Percentiles rank a stretch among this genome's conserved stretches.
phyloP scores from a whole-genome alignment of 2,329 filamentous ascomycete species.

The Venturia asperata region DNA sequence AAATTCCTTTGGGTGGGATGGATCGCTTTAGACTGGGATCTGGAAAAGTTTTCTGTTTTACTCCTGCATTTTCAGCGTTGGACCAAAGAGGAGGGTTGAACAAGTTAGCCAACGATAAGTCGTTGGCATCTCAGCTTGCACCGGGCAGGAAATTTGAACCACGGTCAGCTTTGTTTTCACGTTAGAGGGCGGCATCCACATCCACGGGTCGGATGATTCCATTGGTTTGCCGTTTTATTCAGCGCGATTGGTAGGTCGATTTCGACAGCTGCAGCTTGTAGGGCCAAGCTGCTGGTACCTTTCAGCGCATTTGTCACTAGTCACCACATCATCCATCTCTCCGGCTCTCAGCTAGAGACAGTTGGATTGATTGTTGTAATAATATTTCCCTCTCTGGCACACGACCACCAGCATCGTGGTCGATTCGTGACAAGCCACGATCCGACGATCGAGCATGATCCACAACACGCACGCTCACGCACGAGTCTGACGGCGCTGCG shows the following conservation, averaged over 20 bases:
- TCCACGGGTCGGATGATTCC: neutral
- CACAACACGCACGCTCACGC: neutral
- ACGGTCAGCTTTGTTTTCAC: neutral
- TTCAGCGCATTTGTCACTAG: conserved; percentile 12
- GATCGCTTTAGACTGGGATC: neutral
- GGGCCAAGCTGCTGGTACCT: conserved; percentile 1
- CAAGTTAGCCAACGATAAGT: neutral
- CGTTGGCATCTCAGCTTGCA: conserved; percentile 1
- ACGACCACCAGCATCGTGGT: neutral
- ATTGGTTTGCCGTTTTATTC: neutral
- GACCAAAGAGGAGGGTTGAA: neutral
- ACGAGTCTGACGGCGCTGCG: neutral
- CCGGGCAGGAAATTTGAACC: neutral
- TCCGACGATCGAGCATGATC: neutral
- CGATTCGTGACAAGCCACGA: conserved; percentile 9
- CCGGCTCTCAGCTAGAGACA: neutral
- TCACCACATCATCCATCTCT: conserved; percentile 10
- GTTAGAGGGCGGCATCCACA: conserved; percentile 1
- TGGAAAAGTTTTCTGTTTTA: conserved; percentile 13
- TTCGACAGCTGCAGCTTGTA: conserved; percentile 3
- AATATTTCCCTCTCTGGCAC: neutral
- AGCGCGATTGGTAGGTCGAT: neutral
- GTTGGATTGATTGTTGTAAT: conserved; percentile 2
- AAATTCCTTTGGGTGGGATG: neutral
- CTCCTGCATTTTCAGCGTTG: conserved; percentile 11